Base-by-base conservation (phyloP, 2,329 filamentous ascomycete species). In the Colletotrichum lini region DNA sequence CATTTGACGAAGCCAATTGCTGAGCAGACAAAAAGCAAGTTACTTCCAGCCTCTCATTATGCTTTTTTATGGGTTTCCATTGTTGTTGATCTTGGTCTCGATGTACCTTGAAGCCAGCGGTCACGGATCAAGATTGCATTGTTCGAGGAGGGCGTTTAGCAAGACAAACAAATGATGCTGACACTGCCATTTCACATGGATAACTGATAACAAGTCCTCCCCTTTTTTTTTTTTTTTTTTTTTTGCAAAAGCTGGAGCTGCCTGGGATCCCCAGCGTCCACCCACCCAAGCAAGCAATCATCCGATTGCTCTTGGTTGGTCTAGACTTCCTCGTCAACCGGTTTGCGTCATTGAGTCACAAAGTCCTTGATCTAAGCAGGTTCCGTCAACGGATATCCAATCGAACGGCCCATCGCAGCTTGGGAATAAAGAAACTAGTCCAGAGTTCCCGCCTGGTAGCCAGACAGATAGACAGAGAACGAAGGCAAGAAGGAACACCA, bases 1-100 rank as follows among this genome's bases (percentile, higher is more conserved):
- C 35, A 21, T 21, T 21, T 26, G 47, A 21, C n/a, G 50, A 56
- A 64, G 59, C 65, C 50, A 64, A 52, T 64, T 68, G 59, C 35
- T 50, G 35, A 23, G 60, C 26, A 45, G 30, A 23, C 59, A 52
- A 47, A 26, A 42, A 38, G 35, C 35, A 38, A 38, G 35, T 38
- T 38, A 38, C 35, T 38, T 38, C 9, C 35, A 38, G 35, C 35
- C 35, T 10, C 9, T 38, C 9, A 38, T 38, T 38, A 38, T 38
- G 8, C 35, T 38, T 38, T 38, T 38, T 38, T 3, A 38, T 35
- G 49, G n/a, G 42, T 12, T 21, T 44, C 23, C 15, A 56, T 2
- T 35, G 15, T 30, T 53, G 8, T 54, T 18, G 26, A 54, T 35
- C 50, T 5, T 54, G 9, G 49, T n/a, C 8, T 30, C 35, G 8